Base-by-base conservation (phyloP, 257 asterid genomes). In the Solanum paucissectum region DNA sequence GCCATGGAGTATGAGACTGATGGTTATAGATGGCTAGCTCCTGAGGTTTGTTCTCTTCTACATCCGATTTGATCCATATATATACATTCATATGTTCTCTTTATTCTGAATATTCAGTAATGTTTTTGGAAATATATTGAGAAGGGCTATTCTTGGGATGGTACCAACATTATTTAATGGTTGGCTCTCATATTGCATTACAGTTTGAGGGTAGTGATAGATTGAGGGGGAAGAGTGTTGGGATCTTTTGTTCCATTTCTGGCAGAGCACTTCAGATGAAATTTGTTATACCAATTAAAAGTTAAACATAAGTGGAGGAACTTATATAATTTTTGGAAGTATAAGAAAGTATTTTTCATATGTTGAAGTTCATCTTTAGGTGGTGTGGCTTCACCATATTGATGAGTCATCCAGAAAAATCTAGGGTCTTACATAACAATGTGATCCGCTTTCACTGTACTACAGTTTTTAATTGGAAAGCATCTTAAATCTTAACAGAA, bases 21-120 rank as follows among this genome's bases (percentile, higher is more conserved):
- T 92, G 99, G 99, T 69, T 97, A 94, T 89, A 91, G 99, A 88
- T 97, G 99, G 99, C 96, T 97, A 87, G 99, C 99, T 87, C 99
- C 99, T 8, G 99, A 97, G 99, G 99, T 97, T 88, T 90, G 94
- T 87, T 89, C 83, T 69, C 88, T 77, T 38, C 33, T 76, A 20
- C 83, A 34, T 75, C 34, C 4, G 5, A 52, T 86, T 82, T 82
- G 29, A 82, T 82, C 37, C 85, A 49, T 82, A 29, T 16, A 27
- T 49, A 49, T 29, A 16, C 44, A 46, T 49, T 82, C 85, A 82
- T 79, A 44, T 29, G 44, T 49, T 69, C 85, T 49, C 85, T 82
- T 46, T 49, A 82, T 82, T 82, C 85, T 82, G 85, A 46, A 10
- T 82, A 46, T 82, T 49, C 27, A 29, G 68, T 29, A 16, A 29